These are phyloP conservation scores for Coemansia sp. DNA, from an alignment of 192 early-diverging fungal species.

Conservation along the genomic window DNA sequence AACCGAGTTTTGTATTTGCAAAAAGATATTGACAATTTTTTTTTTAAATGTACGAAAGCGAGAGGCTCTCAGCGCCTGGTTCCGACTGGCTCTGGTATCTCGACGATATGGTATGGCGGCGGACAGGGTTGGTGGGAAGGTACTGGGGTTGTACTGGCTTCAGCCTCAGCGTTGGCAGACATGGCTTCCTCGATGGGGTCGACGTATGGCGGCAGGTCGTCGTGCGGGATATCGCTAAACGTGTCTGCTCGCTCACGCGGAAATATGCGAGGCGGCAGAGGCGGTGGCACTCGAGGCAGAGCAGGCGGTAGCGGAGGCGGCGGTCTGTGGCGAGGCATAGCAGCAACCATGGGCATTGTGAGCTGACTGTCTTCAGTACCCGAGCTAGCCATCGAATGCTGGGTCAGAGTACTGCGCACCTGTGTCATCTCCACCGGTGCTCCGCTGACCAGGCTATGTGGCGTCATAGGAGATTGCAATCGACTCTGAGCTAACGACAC, in stretches of 20 bases:
- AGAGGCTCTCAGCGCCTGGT: background rate
- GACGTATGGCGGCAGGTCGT: constrained; percentile 51
- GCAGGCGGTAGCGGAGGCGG: constrained; percentile 11
- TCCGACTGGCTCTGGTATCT: constrained; percentile 1
- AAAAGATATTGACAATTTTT: background rate
- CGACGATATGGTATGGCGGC: constrained; percentile 42
- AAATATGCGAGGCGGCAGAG: constrained; percentile 8
- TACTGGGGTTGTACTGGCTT: background rate
- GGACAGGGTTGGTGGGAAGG: constrained; percentile 21
- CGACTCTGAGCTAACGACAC: background rate
- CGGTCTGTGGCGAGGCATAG: background rate
- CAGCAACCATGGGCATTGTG: background rate
- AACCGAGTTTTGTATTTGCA: background rate
- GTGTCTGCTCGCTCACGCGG: constrained; percentile 33
- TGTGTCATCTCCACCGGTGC: background rate
- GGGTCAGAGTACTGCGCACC: background rate
- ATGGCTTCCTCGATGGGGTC: constrained; percentile 54
- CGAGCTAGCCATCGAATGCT: background rate
- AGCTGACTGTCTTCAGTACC: background rate
- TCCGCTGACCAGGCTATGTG: background rate
- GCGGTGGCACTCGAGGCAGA: background rate
- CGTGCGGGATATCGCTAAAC: constrained; percentile 43
- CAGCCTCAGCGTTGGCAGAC: constrained; percentile 1
- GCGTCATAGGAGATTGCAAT: background rate
- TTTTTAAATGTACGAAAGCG: background rate